These are phyloP conservation scores for Collybiopsis confluens DNA, from an alignment of 768 basidiomycete species.

Conservation along the genomic window DNA sequence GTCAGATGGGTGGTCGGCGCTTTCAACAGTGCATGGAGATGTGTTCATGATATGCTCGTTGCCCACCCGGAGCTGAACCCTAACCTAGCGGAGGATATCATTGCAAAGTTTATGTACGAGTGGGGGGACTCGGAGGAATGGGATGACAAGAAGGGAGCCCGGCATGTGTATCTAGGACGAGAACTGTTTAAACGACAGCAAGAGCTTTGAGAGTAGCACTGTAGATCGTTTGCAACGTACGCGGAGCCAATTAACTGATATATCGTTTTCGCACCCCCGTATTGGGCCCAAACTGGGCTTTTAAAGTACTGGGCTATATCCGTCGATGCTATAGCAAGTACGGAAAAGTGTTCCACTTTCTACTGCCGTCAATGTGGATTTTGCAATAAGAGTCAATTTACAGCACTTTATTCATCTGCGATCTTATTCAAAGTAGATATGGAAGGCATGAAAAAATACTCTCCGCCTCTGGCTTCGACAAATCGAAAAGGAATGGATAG, in stretches of 20 bases:
- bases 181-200: too few relatives aligned
- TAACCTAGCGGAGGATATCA: constrained; percentile 16
- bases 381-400: too few relatives aligned
- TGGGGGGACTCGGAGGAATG: constrained; percentile 12
- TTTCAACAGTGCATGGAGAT: not conserved
- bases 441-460: constrained; percentile 24
- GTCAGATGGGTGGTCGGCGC: not conserved
- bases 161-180: too few relatives aligned
- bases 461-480: constrained; percentile 22
- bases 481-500: constrained; percentile 11
- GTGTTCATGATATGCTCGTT: constrained; percentile 17
- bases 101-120: constrained; percentile 13
- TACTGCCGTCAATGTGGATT: constrained; percentile 15
- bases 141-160: not conserved
- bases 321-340: too few relatives aligned
- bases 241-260: too few relatives aligned
- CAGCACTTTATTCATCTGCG: too few relatives aligned
- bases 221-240: too few relatives aligned
- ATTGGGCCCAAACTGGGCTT: too few relatives aligned
- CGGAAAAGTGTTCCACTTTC: too few relatives aligned
- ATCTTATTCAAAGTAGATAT: constrained; percentile 18
- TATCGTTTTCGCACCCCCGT: too few relatives aligned
- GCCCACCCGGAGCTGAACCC: constrained; percentile 17
- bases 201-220: too few relatives aligned
- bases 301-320: too few relatives aligned